Base-by-base conservation (phyloP, 306 rosid species). In the Cucurbita pepo region DNA sequence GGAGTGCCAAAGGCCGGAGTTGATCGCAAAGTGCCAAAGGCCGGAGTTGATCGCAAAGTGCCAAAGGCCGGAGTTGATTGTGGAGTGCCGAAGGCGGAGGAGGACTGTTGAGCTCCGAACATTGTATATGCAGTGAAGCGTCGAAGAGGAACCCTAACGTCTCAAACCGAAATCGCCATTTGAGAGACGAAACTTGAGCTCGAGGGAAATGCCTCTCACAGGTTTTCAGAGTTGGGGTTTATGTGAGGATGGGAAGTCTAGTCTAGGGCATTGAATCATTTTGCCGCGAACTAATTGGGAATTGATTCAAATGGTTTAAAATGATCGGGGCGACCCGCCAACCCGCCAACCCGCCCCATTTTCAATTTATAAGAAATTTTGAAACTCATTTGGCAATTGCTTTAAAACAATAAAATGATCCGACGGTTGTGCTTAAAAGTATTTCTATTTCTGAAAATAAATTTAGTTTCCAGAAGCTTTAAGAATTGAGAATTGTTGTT, bases 71-170 rank as follows among this genome's bases (percentile, higher is more conserved):
- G 73, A 3, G 80, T 59, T 0, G 87, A 82, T 3, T 84, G 76
- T 0, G 85, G 81, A 6, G 85, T 79, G 4, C 91, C 89, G 52
- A 87, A 83, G 2, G 86, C 79, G 0, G 86, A 62, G 2, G 79
- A 18, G 43, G 90, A 80, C n/a, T 85, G 30, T 59, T 85, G 89
- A 70, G 86, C 73, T 36, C 94, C 88, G 50, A 91, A 91, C 77
- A 87, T 87, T 73, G 70, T 82, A 36, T 53, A 1, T 43, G 77
- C 52, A 41, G 45, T 5, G 60, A 44, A n/a, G 4, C 0, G 6
- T 7, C 50, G 2, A 41, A 55, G 48, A 57, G 63, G 40, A 72
- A 54, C 63, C 63, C 63, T 72, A 18, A 16, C 6, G 4, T 19
- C 48, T 72, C 53, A 81, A 54, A 72, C 48, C 10, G 55, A 63